These are phyloP conservation scores for Talaromyces sp. DNA, from an alignment of 2,329 filamentous ascomycete species.

Conservation along the genomic window DNA sequence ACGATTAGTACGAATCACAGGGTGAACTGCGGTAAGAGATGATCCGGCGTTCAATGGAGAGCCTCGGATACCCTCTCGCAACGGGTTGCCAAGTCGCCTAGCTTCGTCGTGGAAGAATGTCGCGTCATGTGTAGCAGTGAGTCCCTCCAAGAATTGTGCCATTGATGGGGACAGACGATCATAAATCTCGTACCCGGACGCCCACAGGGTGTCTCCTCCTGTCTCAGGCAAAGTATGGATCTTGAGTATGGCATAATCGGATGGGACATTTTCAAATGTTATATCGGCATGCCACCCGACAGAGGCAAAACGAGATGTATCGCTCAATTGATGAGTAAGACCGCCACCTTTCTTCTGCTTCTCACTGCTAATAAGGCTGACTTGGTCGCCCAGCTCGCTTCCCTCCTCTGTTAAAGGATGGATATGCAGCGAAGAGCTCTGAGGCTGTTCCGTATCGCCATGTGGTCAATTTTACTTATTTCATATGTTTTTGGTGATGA, in stretches of 20 bases:
- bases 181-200: slow-evolving; percentile 53
- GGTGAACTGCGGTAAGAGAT: slow-evolving; percentile 53
- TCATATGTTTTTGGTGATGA: background rate
- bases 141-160: slow-evolving; percentile 47
- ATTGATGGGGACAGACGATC: slow-evolving; percentile 52
- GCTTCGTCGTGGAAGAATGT: slow-evolving; percentile 12
- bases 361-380: slow-evolving; percentile 56
- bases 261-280: slow-evolving; percentile 53
- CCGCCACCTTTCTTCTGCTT: slow-evolving; percentile 55
- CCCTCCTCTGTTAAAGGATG: slow-evolving; percentile 55
- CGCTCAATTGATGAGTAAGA: slow-evolving; percentile 17
- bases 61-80: slow-evolving; percentile 39
- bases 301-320: slow-evolving; percentile 12
- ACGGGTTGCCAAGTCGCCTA: background rate
- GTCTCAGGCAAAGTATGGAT: slow-evolving; percentile 45
- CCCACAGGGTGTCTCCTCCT: slow-evolving; percentile 50
- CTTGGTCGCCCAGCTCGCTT: slow-evolving; percentile 54
- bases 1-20: slow-evolving; percentile 58
- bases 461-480: background rate
- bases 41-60: slow-evolving; percentile 55
- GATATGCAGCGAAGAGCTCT: slow-evolving; percentile 52
- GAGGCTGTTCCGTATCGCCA: slow-evolving; percentile 31
- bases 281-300: slow-evolving; percentile 54
- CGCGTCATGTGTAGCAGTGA: slow-evolving; percentile 48
- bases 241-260: slow-evolving; percentile 54